A percentile compares a stretch with the other conserved stretches of the same genome.
Evolutionary conservation across 2,329 filamentous ascomycete species (phyloP).

Genomic region (Dryadomyces quercivorus): DNA sequence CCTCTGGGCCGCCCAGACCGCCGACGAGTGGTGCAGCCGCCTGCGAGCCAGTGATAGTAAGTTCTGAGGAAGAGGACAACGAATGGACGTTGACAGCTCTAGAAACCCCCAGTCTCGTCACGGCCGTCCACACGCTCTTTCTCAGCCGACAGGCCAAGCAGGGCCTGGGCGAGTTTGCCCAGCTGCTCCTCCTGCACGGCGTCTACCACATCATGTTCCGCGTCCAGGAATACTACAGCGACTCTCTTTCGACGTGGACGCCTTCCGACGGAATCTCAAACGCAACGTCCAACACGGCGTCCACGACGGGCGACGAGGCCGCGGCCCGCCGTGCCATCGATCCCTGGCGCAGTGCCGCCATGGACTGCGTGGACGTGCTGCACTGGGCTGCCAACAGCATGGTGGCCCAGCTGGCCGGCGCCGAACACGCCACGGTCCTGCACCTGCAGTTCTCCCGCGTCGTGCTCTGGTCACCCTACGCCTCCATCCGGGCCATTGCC

Average conservation of each 20-base stretch:
- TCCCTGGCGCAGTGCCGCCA: conserved; percentile 30
- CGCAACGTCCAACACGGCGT: conserved; percentile 10
- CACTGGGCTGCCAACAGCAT: conserved; percentile 45
- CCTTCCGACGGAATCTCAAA: conserved; percentile 4
- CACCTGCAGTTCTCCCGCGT: conserved; percentile 43
- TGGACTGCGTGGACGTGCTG: conserved; percentile 39
- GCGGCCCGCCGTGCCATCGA: conserved; percentile 5
- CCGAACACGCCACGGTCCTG: conserved; percentile 41
- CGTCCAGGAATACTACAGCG: conserved; percentile 8
- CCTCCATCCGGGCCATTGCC: conserved; percentile 30
- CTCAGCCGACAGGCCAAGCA: neutral
- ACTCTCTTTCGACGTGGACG: conserved; percentile 11
- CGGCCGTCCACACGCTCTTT: conserved; percentile 5
- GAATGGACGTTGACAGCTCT: neutral
- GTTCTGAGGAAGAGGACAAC: too few species aligned
- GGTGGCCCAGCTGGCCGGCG: conserved; percentile 33
- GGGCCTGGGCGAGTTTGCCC: conserved; percentile 6
- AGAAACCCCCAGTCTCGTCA: conserved; percentile 4
- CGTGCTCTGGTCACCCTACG: conserved; percentile 35
- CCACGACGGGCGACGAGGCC: neutral
- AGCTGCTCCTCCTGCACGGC: conserved; percentile 7
- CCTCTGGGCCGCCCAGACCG: conserved; percentile 3
- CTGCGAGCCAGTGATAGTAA: too few species aligned
- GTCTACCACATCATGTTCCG: conserved; percentile 5
- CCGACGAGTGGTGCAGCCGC: neutral